Base-by-base conservation (phyloP, 768 basidiomycete genomes). In the Phallus indusiatus region DNA sequence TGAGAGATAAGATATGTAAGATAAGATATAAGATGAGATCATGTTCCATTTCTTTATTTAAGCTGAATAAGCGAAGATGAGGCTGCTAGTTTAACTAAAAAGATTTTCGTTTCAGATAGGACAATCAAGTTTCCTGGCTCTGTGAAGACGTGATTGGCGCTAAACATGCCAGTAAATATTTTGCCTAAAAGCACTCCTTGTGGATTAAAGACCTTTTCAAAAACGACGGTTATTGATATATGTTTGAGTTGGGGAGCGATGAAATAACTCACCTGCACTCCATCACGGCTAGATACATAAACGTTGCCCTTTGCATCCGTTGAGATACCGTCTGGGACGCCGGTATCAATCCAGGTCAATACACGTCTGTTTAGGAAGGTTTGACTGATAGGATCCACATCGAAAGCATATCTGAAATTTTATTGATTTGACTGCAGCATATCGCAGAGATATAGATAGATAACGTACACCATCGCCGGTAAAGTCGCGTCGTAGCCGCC, bases 221-320 rank as follows among this genome's bases (percentile, higher is more conserved):
- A 28, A 28, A 28, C 28, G 28, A 28, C 7, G 49, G 22, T 47
- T 21, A 14, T 34, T 20, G 17, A 24, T 36, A 21, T 21, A 47
- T 12, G 24, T 33, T 17, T 14, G 28, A 12, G n/a, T n/a, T 10
- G 12, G 55, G 48, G 46, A 51, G 55, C 48, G 33, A 54, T 18
- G n/a, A 37, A 62, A 35, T 53, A 74, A 55, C n/a, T n/a, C 36
- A 82, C 83, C 24, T 86, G 80, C 0, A 81, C 77, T 42, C 86
- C 86, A 59, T 88, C 87, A n/a, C 81, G 85, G 57, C 80, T 81
- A 1, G 82, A 83, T 0, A 82, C 73, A 65, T 81, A 89, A 0
- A 89, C 78, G 62, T 88, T 88, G 0, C 84, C 84, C 0, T 75
- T 67, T 4, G 71, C 71, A 64, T 90, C 88, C 1, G 85, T 73